Evolutionary conservation across 192 early-diverging fungal genomes (phyloP).

Genomic region (Backusella luteola): DNA sequence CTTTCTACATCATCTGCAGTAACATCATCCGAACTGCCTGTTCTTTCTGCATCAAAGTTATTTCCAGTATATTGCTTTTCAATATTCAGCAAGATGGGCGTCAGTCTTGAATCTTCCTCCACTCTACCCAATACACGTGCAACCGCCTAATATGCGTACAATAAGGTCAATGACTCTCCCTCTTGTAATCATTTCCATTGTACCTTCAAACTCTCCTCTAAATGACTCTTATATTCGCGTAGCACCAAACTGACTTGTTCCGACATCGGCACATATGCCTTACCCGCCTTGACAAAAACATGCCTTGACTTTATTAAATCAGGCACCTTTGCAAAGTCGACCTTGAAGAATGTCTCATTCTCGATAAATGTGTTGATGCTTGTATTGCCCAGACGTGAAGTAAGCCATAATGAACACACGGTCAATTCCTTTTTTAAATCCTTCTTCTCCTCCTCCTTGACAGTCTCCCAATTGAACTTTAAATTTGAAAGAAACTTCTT

Average conservation of each 20-base stretch:
- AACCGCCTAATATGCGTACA: constrained; percentile 49
- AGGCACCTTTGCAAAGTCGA: constrained; percentile 69
- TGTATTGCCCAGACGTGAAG: not conserved
- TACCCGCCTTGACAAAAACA: constrained; percentile 62
- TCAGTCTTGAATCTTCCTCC: constrained; percentile 90
- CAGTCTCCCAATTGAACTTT: constrained; percentile 50
- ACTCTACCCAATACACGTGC: constrained; percentile 77
- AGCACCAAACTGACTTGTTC: constrained; percentile 74
- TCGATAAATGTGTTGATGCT: constrained; percentile 19
- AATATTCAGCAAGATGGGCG: constrained; percentile 85
- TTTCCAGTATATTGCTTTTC: constrained; percentile 77
- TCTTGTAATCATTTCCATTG: not conserved
- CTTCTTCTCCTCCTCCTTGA: constrained; percentile 29
- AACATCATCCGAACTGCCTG: constrained; percentile 43
- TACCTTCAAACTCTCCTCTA: constrained; percentile 55
- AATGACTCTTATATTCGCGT: constrained; percentile 69
- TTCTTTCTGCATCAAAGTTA: constrained; percentile 47
- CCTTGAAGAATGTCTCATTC: constrained; percentile 49
- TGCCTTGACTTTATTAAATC: constrained; percentile 58
- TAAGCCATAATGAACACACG: constrained; percentile 3
- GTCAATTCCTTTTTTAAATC: constrained; percentile 20
- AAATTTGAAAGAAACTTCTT: constrained; percentile 53
- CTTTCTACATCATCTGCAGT: constrained; percentile 65
- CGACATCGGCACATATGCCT: constrained; percentile 69
- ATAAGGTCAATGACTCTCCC: not conserved